Conservation (phyloP, 164 flowering plant species). For the Liriodendron chinense region DNA sequence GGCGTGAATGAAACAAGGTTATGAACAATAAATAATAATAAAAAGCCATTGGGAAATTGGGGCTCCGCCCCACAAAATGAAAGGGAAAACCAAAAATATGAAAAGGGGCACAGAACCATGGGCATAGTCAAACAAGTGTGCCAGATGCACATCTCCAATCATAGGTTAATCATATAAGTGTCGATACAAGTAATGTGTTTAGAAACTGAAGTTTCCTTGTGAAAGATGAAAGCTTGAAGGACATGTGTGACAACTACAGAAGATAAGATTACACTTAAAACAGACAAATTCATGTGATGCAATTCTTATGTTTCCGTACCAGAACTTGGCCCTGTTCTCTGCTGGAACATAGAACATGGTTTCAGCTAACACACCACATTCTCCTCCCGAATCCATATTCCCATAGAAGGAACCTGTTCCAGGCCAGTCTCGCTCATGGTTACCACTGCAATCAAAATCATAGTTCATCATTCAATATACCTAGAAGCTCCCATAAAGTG, state of each 20-base stretch:
- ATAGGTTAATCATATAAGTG: not conserved
- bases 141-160: not conserved
- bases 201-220: not conserved
- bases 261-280: not conserved
- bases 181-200: not conserved
- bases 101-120: too few species aligned
- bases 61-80: too few species aligned
- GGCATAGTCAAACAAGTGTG: too few species aligned
- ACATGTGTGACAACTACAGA: not conserved
- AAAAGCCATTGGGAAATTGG: too few species aligned
- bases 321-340: conserved; percentile 43
- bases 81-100: too few species aligned
- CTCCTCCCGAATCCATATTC: conserved; percentile 44
- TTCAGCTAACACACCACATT: conserved; percentile 46
- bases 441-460: conserved; percentile 31
- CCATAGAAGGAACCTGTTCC: conserved; percentile 42
- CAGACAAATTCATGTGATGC: not conserved
- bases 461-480: not conserved
- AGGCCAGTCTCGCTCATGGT: conserved; percentile 53
- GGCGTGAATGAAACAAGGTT: too few species aligned
- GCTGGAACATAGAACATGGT: conserved; percentile 51
- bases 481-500: not conserved
- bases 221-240: not conserved
- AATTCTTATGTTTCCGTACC: conserved; percentile 20
- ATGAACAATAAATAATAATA: too few species aligned